A percentile compares a stretch with the other conserved stretches of the same genome.
Conservation (phyloP, 345 rosid species). For the Aurinia saxatilis region DNA sequence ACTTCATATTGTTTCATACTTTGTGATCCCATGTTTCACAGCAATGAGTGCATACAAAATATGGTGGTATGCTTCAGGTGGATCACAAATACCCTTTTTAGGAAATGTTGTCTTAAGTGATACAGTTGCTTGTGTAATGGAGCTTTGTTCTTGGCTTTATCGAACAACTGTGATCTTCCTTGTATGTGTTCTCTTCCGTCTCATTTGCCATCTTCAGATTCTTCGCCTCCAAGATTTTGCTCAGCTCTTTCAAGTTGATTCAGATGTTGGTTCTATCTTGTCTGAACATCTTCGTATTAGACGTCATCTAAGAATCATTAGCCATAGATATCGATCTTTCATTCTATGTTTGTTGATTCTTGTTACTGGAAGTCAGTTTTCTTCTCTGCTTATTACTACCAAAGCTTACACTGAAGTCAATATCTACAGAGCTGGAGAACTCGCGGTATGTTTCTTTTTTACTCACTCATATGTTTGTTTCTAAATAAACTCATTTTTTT, state of each 20-base stretch:
- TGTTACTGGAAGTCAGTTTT: slow-evolving; percentile 80
- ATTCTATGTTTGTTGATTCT: slow-evolving; percentile 53
- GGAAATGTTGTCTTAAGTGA: slow-evolving; percentile 75
- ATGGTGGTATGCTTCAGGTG: slow-evolving; percentile 99
- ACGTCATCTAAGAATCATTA: slow-evolving; percentile 82
- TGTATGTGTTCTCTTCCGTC: slow-evolving; percentile 76
- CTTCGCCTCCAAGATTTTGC: slow-evolving; percentile 86
- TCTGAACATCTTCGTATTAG: slow-evolving; percentile 82
- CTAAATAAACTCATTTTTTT: background rate
- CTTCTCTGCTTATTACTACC: slow-evolving; percentile 74
- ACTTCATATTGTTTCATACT: slow-evolving; percentile 49
- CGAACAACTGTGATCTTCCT: slow-evolving; percentile 82
- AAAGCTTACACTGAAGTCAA: slow-evolving; percentile 42
- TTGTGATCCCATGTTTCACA: slow-evolving; percentile 66
- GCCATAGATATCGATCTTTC: slow-evolving; percentile 74
- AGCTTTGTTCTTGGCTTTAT: slow-evolving; percentile 89
- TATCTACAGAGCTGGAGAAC: slow-evolving; percentile 75
- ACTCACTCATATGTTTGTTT: background rate
- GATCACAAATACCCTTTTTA: slow-evolving; percentile 80
- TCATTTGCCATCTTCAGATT: slow-evolving; percentile 87
- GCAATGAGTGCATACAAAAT: slow-evolving; percentile 82
- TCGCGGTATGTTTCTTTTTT: slow-evolving; percentile 49
- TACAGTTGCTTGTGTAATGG: slow-evolving; percentile 72
- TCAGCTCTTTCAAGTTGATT: slow-evolving; percentile 57
- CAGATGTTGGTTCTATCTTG: slow-evolving; percentile 67